Evolutionary conservation across 768 basidiomycete species (phyloP).

Genomic region (Crassisporium funariophilum): DNA sequence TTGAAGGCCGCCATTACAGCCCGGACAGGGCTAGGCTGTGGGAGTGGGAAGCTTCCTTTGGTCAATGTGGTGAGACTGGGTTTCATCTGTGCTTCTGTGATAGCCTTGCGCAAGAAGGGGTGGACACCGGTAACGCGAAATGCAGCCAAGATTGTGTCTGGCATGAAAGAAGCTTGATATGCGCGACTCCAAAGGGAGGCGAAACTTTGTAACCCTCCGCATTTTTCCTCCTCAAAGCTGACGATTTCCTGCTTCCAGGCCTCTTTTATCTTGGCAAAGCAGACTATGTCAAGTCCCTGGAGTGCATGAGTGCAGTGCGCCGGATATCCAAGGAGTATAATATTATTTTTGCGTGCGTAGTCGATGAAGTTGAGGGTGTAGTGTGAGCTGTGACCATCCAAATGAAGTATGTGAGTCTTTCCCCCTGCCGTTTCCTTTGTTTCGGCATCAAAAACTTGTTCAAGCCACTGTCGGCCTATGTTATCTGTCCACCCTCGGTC

Average conservation of each 20-base stretch:
- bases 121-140: slow-evolving; percentile 32
- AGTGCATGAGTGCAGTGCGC: slow-evolving; percentile 42
- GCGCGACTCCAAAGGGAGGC: slow-evolving; percentile 26
- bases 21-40: slow-evolving; percentile 24
- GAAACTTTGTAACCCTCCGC: slow-evolving; percentile 26
- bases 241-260: slow-evolving; percentile 24
- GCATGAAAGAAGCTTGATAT: slow-evolving; percentile 27
- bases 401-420: slow-evolving; percentile 29
- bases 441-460: slow-evolving; percentile 32
- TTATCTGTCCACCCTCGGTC: neutral
- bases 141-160: slow-evolving; percentile 26
- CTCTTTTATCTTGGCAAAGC: slow-evolving; percentile 42
- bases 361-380: slow-evolving; percentile 28
- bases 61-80: slow-evolving; percentile 27
- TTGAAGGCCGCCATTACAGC: slow-evolving; percentile 16
- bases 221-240: slow-evolving; percentile 22
- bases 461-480: slow-evolving; percentile 28
- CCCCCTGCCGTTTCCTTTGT: slow-evolving; percentile 38
- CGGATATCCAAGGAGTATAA: slow-evolving; percentile 39
- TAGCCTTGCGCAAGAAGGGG: slow-evolving; percentile 29
- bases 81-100: slow-evolving; percentile 28
- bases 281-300: slow-evolving; percentile 47
- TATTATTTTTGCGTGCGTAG: slow-evolving; percentile 35
- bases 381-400: slow-evolving; percentile 39
- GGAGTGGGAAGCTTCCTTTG: slow-evolving; percentile 24